Evolutionary conservation across 768 basidiomycete genomes (phyloP).

Genomic region (Mycena epipterygia): DNA sequence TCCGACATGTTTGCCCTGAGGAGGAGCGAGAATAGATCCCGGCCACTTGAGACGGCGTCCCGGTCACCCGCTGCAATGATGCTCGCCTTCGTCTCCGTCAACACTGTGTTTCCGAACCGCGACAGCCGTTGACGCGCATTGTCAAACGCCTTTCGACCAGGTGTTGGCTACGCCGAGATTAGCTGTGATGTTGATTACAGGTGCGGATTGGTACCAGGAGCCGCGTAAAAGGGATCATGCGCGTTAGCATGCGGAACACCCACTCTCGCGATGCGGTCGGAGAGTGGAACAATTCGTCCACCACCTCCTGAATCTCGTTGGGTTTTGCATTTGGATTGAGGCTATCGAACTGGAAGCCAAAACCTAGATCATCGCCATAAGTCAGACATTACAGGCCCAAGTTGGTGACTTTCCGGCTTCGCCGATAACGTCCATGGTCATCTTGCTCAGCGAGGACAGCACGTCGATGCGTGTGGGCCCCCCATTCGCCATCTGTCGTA

Average conservation of each 20-base stretch:
- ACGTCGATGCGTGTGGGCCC: slow-evolving; percentile 16
- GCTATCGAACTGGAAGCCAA: slow-evolving; percentile 23
- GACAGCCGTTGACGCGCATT: neutral
- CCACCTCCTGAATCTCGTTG: slow-evolving; percentile 1
- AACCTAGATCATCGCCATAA: no score
- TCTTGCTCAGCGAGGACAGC: slow-evolving; percentile 10
- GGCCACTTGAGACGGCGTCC: slow-evolving; percentile 47
- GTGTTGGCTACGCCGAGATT: neutral
- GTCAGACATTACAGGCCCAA: no score
- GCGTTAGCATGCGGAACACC: neutral
- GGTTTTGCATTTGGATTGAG: neutral
- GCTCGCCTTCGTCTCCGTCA: slow-evolving; percentile 4
- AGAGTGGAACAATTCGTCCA: slow-evolving; percentile 5
- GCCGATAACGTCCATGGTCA: slow-evolving; percentile 32
- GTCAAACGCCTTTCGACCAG: neutral
- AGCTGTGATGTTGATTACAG: neutral
- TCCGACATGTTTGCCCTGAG: slow-evolving; percentile 65
- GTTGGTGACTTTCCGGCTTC: slow-evolving; percentile 17
- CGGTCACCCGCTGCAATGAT: neutral
- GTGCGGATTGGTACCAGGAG: neutral
- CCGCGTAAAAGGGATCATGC: neutral
- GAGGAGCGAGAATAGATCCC: slow-evolving; percentile 62
- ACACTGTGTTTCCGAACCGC: neutral
- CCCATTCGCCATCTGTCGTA: neutral
- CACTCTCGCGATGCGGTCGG: neutral